phyloP scores from a whole-genome alignment of 192 early-diverging fungal genomes.

The Coemansia sp. region DNA sequence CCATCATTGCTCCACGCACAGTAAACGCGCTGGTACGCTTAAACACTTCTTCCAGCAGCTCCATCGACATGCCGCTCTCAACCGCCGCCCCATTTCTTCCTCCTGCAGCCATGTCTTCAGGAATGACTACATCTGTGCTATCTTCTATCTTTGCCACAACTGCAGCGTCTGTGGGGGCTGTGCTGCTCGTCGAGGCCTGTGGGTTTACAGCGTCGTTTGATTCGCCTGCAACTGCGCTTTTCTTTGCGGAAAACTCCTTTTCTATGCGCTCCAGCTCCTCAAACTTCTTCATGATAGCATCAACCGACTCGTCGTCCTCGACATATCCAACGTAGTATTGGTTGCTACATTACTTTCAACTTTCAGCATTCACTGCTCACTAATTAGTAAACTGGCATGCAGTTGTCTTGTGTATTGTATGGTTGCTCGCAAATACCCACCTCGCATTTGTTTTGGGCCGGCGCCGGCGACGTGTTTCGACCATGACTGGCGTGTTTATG shows the following conservation, averaged over 20 bases:
- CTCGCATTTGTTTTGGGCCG: conserved; percentile 47
- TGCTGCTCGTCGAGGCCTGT: conserved; percentile 6
- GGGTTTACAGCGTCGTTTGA: conserved; percentile 10
- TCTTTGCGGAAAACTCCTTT: conserved; percentile 65
- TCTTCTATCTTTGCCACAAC: neutral
- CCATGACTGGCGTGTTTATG: conserved; percentile 22
- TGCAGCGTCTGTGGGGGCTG: conserved; percentile 2
- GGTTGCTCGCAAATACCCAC: conserved; percentile 9
- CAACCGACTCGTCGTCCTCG: conserved; percentile 93
- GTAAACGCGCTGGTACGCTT: conserved; percentile 86
- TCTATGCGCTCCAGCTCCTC: conserved; percentile 90
- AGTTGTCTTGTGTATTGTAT: neutral
- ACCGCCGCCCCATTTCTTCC: neutral
- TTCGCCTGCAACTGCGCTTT: conserved; percentile 11
- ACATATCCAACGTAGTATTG: conserved; percentile 93
- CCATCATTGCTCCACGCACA: conserved; percentile 52
- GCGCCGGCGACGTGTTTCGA: conserved; percentile 48
- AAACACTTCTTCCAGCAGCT: conserved; percentile 88
- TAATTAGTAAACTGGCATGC: neutral
- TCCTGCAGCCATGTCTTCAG: neutral
- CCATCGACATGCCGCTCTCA: conserved; percentile 59
- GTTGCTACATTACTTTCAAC: conserved; percentile 23
- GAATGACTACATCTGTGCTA: neutral
- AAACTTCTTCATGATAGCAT: conserved; percentile 98
- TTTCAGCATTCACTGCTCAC: neutral